These are phyloP conservation scores for Diaporthe sp. DNA, from an alignment of 2,329 filamentous ascomycete species.

Conservation along the genomic window DNA sequence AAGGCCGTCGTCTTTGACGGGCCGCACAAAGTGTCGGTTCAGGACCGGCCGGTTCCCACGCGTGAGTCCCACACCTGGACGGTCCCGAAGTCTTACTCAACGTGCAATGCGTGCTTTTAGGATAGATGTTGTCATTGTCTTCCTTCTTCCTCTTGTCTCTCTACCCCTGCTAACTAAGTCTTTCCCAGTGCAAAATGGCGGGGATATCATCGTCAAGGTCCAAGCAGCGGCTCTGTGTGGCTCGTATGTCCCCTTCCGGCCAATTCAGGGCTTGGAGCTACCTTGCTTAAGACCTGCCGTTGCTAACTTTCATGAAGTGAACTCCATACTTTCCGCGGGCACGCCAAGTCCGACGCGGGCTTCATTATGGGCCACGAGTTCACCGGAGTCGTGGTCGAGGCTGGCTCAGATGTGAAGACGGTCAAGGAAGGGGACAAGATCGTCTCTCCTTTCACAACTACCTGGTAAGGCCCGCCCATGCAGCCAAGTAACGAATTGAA, in stretches of 20 bases:
- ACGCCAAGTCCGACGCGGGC: slow-evolving; percentile 76
- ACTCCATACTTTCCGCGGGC: slow-evolving; percentile 87
- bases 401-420: slow-evolving; percentile 76
- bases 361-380: slow-evolving; percentile 89
- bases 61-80: slow-evolving; percentile 52
- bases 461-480: slow-evolving; percentile 68
- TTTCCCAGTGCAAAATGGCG: slow-evolving; percentile 71
- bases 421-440: slow-evolving; percentile 82
- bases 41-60: slow-evolving; percentile 83
- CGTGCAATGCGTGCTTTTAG: too few relatives aligned
- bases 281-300: neutral
- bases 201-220: slow-evolving; percentile 87
- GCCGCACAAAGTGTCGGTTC: slow-evolving; percentile 79
- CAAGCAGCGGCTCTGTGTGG: slow-evolving; percentile 88
- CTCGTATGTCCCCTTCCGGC: slow-evolving; percentile 66
- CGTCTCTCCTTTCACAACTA: slow-evolving; percentile 86
- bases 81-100: too few relatives aligned
- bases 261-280: too few relatives aligned
- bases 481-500: neutral
- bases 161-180: slow-evolving; percentile 44
- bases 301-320: slow-evolving; percentile 66
- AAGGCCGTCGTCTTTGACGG: slow-evolving; percentile 91
- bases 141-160: neutral
- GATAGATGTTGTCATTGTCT: too few relatives aligned
- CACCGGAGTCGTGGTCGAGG: slow-evolving; percentile 79